Evolutionary conservation across 2,329 filamentous ascomycete genomes (phyloP).

Genomic region (Phaeosphaeria sp.): DNA sequence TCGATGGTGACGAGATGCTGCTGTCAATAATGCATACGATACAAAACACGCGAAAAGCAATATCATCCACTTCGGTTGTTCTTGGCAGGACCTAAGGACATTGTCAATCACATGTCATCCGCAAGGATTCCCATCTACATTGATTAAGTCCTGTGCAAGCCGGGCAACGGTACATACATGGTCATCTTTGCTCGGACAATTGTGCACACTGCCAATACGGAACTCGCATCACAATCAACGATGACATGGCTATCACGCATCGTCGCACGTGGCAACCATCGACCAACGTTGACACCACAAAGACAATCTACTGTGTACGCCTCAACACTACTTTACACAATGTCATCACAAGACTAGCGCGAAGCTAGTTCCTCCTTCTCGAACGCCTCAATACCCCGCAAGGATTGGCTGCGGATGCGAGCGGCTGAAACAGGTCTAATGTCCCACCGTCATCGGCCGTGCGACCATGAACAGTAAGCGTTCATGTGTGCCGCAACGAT

Average conservation of each 20-base stretch:
- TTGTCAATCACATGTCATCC: background rate
- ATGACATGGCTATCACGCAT: conserved; percentile 3
- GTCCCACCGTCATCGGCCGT: conserved; percentile 11
- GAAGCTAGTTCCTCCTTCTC: conserved; percentile 14
- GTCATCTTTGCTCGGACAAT: background rate
- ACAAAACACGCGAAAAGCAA: background rate
- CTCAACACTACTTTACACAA: conserved; percentile 11
- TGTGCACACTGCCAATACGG: conserved; percentile 4
- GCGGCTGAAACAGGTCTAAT: conserved; percentile 11
- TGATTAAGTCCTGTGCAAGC: conserved; percentile 1
- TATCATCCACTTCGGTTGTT: conserved; percentile 6
- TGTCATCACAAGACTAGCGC: conserved; percentile 5
- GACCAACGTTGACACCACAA: conserved; percentile 11
- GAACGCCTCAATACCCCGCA: conserved; percentile 12
- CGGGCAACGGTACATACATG: background rate
- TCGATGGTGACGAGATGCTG: background rate
- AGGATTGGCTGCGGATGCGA: conserved; percentile 8
- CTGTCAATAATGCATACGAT: background rate
- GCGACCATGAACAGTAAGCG: conserved; percentile 13
- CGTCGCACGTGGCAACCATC: conserved; percentile 17
- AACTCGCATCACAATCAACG: background rate
- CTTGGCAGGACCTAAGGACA: background rate
- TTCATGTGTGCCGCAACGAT: conserved; percentile 18
- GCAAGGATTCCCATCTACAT: conserved; percentile 1
- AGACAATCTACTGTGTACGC: conserved; percentile 10